These are phyloP conservation scores for Eucalyptus tenuipes DNA, from an alignment of 345 rosid genomes.

Conservation along the genomic window DNA sequence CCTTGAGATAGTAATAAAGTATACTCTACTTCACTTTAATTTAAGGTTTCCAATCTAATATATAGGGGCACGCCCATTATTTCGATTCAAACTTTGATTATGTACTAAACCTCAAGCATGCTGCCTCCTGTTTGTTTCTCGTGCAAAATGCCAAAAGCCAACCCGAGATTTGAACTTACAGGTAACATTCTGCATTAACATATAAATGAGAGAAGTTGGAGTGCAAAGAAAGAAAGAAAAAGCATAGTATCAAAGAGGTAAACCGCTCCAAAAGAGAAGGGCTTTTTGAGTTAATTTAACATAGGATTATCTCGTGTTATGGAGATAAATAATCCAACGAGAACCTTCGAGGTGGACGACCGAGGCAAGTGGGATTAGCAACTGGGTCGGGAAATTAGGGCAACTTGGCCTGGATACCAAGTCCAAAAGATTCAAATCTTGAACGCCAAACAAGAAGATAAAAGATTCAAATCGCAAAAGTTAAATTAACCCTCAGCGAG, in stretches of 20 bases:
- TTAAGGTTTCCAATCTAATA: background rate
- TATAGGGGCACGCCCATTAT: background rate
- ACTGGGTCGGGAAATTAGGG: background rate
- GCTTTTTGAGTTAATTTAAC: background rate
- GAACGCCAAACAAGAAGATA: background rate
- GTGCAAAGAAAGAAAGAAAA: background rate
- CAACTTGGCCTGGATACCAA: background rate
- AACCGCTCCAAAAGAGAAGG: background rate
- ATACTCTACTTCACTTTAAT: background rate
- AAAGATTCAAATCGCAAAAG: background rate
- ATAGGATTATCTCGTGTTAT: background rate
- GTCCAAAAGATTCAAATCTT: background rate
- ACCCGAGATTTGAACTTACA: background rate
- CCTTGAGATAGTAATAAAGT: background rate
- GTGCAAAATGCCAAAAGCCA: background rate
- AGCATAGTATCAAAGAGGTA: background rate
- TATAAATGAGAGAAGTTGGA: background rate
- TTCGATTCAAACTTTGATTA: background rate
- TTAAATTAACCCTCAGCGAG: background rate
- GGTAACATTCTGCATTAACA: background rate
- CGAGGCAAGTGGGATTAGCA: background rate
- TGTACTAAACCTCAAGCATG: background rate
- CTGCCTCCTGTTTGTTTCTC: background rate
- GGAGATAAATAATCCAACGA: background rate
- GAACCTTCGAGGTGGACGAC: background rate